Percentiles rank a stretch among this genome's conserved stretches.
phyloP scores from a whole-genome alignment of 176 grass and related monocot genomes.

The Aegilops sharonensis region DNA sequence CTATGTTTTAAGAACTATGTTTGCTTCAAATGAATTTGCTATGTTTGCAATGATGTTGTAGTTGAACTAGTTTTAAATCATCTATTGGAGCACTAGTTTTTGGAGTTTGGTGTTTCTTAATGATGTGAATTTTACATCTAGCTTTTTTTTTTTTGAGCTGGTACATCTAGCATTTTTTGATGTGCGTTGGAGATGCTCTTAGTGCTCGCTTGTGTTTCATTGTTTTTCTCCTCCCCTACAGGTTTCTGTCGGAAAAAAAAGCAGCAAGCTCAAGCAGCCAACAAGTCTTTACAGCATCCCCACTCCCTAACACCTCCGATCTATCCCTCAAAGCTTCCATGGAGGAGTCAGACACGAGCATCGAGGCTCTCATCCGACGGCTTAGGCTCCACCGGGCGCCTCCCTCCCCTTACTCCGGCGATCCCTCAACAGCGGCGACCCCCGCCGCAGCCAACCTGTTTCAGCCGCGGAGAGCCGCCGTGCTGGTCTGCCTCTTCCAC shows the following conservation, averaged over 20 bases:
- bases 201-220: too few relatives aligned
- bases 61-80: too few relatives aligned
- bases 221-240: too few relatives aligned
- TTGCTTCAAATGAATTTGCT: too few relatives aligned
- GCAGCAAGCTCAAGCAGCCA: neutral
- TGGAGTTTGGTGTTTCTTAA: too few relatives aligned
- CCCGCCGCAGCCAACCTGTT: slow-evolving; percentile 28
- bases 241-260: neutral
- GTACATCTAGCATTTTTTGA: too few relatives aligned
- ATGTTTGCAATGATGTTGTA: too few relatives aligned
- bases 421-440: neutral
- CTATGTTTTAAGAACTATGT: too few relatives aligned
- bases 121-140: too few relatives aligned
- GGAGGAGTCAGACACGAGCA: slow-evolving; percentile 2
- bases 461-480: slow-evolving; percentile 52
- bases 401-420: slow-evolving; percentile 26
- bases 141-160: too few relatives aligned
- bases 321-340: neutral
- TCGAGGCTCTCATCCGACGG: slow-evolving; percentile 44
- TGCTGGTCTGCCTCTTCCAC: slow-evolving; percentile 66
- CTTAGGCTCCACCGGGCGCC: slow-evolving; percentile 40
- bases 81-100: too few relatives aligned
- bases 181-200: too few relatives aligned
- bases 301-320: neutral
- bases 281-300: neutral